Evolutionary conservation across 768 basidiomycete species (phyloP), one percentile per base, ranked within the genome.

Genomic region (Pleurotus ostreatus): DNA sequence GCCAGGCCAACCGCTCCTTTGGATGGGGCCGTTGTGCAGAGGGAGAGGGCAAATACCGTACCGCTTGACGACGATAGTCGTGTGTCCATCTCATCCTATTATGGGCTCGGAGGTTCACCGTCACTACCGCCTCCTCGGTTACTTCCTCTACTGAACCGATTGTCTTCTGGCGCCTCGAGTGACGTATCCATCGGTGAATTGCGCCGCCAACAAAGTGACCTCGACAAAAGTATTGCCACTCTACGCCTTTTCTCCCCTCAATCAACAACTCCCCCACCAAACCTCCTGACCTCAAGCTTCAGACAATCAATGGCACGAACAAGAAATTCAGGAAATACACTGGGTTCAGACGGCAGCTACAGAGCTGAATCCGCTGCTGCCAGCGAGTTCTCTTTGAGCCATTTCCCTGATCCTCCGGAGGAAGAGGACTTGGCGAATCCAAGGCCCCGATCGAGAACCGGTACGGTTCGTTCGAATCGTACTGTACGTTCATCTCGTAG

Each of bases 381-480:
- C 15, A 75, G 74, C 60, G 85, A 86, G n/a, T 81, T 89, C 58
- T 88, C 89, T 2, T 70, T 91, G 51, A 88, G 86, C 60, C 74
- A 76, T 44, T 90, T 90, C 70, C 88, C 88, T 3, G 70, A 77
- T 37, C 89, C 87, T 34, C 87, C 89, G 13, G 61, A 55, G 12
- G 55, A 46, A 9, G 16, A 20, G 26, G 26, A 26, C 43, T 61
- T 60, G 67, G 58, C 57, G 46, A 64, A 61, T 38, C 55, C 26
- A 25, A 23, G 34, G 45, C 52, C 61, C n/a, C n/a, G 44, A 37
- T 53, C 51, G 37, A 34, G 51, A 13, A n/a, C 39, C 38, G 34
- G 52, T 39, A 39, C 56, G 51, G n/a, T 16, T 22, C 38, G 34
- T n/a, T 26, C 58, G 38, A 48, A 22, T 23, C 46, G 49, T 22